Percentiles rank a stretch among this genome's conserved stretches.
phyloP scores from a whole-genome alignment of 768 basidiomycete species.

The Lactifluus echinatus region DNA sequence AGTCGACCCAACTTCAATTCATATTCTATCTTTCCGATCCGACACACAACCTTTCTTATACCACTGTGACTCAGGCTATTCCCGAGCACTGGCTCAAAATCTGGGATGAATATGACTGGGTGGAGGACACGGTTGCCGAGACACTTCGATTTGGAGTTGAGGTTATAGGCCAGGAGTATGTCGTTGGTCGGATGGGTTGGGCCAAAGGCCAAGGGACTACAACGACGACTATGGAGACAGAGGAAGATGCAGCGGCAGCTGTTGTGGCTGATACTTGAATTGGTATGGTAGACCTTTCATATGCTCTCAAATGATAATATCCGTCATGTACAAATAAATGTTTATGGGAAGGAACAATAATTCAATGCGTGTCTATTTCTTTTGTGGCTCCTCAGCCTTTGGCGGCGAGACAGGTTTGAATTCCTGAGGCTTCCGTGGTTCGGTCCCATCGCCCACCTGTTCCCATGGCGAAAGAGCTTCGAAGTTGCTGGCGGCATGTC shows the following conservation, averaged over 20 bases:
- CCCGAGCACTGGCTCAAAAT: constrained; percentile 81
- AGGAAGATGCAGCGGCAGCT: background rate
- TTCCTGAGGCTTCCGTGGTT: constrained; percentile 51
- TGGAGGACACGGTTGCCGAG: constrained; percentile 91
- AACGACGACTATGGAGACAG: constrained; percentile 16
- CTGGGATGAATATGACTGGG: constrained; percentile 93
- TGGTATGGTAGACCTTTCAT: background rate
- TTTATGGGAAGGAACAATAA: constrained; percentile 1
- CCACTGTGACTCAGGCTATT: constrained; percentile 74
- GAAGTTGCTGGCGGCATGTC: constrained; percentile 61
- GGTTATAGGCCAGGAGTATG: constrained; percentile 86
- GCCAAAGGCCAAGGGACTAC: constrained; percentile 28
- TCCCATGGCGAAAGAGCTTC: constrained; percentile 94
- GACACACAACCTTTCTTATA: constrained; percentile 63
- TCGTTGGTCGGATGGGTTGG: constrained; percentile 84
- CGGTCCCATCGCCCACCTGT: constrained; percentile 67
- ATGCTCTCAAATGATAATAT: background rate
- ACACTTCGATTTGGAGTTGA: constrained; percentile 77
- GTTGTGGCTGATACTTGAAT: constrained; percentile 5
- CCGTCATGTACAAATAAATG: background rate
- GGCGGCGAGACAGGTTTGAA: constrained; percentile 70
- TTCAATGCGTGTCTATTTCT: constrained; percentile 47
- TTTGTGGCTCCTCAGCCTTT: constrained; percentile 64
- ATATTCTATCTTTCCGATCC: constrained; percentile 66
- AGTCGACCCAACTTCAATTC: constrained; percentile 46